A percentile compares a stretch with the other conserved stretches of the same genome.
phyloP scores from a whole-genome alignment of 2,329 filamentous ascomycete species.

The Diaporthe sp. region DNA sequence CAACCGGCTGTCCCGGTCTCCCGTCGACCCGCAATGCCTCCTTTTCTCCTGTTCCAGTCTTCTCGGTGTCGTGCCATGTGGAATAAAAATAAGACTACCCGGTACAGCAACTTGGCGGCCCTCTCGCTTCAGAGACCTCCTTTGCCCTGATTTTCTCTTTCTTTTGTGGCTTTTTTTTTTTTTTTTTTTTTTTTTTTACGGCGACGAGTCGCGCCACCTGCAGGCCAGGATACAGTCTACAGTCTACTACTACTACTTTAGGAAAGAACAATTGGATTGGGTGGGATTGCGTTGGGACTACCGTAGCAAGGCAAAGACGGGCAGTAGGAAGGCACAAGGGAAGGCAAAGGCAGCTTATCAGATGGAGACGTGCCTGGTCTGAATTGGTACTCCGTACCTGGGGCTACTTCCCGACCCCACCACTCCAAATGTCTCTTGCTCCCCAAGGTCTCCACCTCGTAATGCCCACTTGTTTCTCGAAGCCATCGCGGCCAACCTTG shows the following conservation, averaged over 20 bases:
- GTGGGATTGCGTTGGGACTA: not conserved
- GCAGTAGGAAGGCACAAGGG: not conserved
- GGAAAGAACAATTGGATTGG: not conserved
- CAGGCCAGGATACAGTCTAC: not conserved
- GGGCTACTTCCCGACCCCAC: not conserved
- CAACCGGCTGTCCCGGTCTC: constrained; percentile 6
- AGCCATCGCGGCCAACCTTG: not conserved
- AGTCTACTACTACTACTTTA: too few relatives aligned
- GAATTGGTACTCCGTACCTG: too few relatives aligned
- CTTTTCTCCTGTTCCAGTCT: constrained; percentile 16
- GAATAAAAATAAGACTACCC: not conserved
- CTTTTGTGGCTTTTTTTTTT: not conserved
- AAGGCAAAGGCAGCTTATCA: not conserved
- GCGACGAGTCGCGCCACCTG: not conserved
- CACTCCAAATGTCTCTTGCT: constrained; percentile 8
- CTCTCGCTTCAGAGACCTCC: not conserved
- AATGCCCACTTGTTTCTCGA: constrained; percentile 15
- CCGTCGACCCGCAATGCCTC: constrained; percentile 15
- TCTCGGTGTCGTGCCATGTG: not conserved
- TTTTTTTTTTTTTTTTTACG: not conserved
- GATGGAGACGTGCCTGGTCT: not conserved
- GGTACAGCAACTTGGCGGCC: not conserved
- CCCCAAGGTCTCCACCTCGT: not conserved
- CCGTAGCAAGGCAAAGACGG: not conserved
- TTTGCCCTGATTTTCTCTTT: not conserved